Evolutionary conservation across 2,329 filamentous ascomycete species (phyloP).

Genomic region (Penicillium sp.): DNA sequence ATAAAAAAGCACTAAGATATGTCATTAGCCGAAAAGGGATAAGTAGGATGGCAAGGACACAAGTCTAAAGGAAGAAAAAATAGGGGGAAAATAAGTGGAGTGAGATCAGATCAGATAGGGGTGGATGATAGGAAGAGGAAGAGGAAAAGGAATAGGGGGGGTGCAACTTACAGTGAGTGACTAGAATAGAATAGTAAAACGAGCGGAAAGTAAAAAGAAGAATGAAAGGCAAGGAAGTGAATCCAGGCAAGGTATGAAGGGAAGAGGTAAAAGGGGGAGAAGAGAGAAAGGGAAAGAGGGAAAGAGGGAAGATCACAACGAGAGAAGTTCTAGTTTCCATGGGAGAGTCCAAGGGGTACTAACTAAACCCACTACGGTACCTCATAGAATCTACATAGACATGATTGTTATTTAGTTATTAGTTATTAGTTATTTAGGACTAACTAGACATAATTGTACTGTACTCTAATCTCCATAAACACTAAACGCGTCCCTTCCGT

Average conservation of each 20-base stretch:
- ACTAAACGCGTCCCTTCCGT: slow-evolving; percentile 10
- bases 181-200: slow-evolving; percentile 39
- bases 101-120: slow-evolving; percentile 14
- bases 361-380: not conserved
- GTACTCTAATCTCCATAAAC: not conserved
- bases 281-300: slow-evolving; percentile 5
- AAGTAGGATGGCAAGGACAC: slow-evolving; percentile 13
- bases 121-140: slow-evolving; percentile 4
- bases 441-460: not conserved
- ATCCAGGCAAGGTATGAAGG: slow-evolving; percentile 19
- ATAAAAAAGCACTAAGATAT: slow-evolving; percentile 19
- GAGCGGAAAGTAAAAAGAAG: slow-evolving; percentile 30
- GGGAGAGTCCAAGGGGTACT: not conserved
- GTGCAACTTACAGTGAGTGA: slow-evolving; percentile 13
- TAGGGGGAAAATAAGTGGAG: slow-evolving; percentile 16
- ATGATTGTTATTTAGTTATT: not conserved
- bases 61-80: slow-evolving; percentile 15
- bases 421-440: not conserved
- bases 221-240: slow-evolving; percentile 27
- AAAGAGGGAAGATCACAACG: slow-evolving; percentile 2
- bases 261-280: slow-evolving; percentile 18
- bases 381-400: not conserved
- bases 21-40: slow-evolving; percentile 22
- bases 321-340: not conserved
- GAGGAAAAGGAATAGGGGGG: slow-evolving; percentile 15